A percentile compares a stretch with the other conserved stretches of the same genome.
phyloP scores from a whole-genome alignment of 2,329 filamentous ascomycete genomes.

The Colletotrichum incanum region DNA sequence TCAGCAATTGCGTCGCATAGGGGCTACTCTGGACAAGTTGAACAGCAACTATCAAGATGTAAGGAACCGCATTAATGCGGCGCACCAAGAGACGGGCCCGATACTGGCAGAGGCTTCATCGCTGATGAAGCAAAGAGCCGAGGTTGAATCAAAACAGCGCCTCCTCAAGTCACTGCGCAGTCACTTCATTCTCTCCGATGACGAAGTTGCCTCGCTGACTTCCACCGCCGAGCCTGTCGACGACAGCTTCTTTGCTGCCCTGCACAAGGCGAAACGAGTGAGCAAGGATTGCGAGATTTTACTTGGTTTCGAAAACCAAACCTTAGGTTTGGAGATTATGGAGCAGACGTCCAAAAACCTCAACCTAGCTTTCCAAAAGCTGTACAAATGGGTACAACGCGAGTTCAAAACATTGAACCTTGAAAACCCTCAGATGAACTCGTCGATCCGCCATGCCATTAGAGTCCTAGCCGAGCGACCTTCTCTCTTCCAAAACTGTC shows the following conservation, averaged over 20 bases:
- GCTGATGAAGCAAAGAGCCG: constrained; percentile 80
- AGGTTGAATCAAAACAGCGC: constrained; percentile 85
- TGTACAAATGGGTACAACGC: constrained; percentile 95
- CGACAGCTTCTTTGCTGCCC: constrained; percentile 84
- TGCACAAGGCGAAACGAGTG: constrained; percentile 88
- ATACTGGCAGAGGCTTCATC: constrained; percentile 83
- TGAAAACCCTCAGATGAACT: constrained; percentile 93
- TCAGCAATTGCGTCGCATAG: constrained; percentile 90
- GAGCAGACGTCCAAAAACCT: constrained; percentile 90
- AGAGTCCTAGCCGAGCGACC: constrained; percentile 91
- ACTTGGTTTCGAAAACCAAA: constrained; percentile 91
- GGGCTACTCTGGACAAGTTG: constrained; percentile 81
- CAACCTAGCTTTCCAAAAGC: constrained; percentile 92
- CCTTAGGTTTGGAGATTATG: constrained; percentile 90
- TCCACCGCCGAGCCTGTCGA: constrained; percentile 87
- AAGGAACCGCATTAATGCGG: constrained; percentile 81
- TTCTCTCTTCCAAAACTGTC: constrained; percentile 90
- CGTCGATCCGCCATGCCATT: constrained; percentile 86
- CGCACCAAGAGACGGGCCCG: constrained; percentile 81
- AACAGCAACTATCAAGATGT: constrained; percentile 87
- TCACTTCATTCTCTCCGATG: constrained; percentile 88
- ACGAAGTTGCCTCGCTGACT: constrained; percentile 83
- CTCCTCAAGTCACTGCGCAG: constrained; percentile 83
- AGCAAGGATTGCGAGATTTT: constrained; percentile 90
- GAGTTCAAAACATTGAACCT: constrained; percentile 94